Base-by-base conservation (phyloP, 257 asterid genomes). In the Solanum sitiens region DNA sequence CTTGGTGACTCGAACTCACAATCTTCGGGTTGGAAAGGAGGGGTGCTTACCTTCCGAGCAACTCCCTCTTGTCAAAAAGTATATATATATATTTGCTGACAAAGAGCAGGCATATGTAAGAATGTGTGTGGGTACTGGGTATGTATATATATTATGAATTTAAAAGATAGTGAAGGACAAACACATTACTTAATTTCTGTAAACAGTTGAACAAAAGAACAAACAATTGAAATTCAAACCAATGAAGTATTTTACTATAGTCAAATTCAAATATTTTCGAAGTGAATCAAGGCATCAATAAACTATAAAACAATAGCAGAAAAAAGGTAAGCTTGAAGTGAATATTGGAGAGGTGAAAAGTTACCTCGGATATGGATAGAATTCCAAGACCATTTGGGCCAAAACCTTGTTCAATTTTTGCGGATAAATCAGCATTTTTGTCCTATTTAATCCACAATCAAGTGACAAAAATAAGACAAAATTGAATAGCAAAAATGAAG, bases 341-440 rank as follows among this genome's bases (percentile, higher is more conserved):
- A 30, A 68, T 30, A 71, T 7, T 71, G n/a, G 44, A 73, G 30
- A 4, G 4, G 44, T 9, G 18, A 74, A 21, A 88, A 63, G 85
- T 33, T 80, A 96, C 99, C 86, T 92, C 93, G 18, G 98, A 90
- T 83, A 96, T 63, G 15, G 99, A 94, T 32, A 95, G 88, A 85
- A 95, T 94, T 39, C 99, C 99, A 75, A 96, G 93, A 86, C 99
- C 96, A 86, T 91, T 90, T 27, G 95, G 95, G 35, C 99, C 99
- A 88, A 94, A 96, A 12, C 99, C 99, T 85, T 93, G 91, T 91
- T 95, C 98, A 77, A 96, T 93, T 86, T 93, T 91, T 59, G 91
- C 93, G 27, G 94, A 93, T 47, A 96, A 87, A 92, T 95, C 96
- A 10, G 92, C 93, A 88, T 86, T 87, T 35, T 84, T 91, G 87